Base-by-base conservation (phyloP, 1,284 basidiomycete species). In the Sporisorium graminicola region DNA sequence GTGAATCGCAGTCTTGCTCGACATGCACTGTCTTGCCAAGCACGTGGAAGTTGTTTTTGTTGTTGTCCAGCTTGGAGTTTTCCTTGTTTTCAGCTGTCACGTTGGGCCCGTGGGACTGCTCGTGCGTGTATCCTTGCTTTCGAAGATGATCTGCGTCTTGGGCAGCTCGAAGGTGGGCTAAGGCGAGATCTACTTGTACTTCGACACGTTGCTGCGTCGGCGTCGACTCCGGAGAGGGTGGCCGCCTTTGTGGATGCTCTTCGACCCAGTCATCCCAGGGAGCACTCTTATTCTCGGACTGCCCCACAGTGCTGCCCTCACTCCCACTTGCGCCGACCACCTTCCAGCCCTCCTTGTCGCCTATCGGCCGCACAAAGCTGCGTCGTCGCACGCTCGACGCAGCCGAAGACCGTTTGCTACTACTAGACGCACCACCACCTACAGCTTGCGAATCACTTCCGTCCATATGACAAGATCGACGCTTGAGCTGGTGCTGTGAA, bases 351-450 rank as follows among this genome's bases (percentile, higher is more conserved):
- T 66, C 64, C 18, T 55, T 50, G 5, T 56, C 54, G 8, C 31
- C 54, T 8, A 71, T 5, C 1, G 26, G 37, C 9, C 58, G 20
- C 9, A 72, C 35, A 13, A 76, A 58, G 33, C 65, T 69, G 1
- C 57, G 35, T 14, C 52, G 14, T 5, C 40, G n/a, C 40, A n/a
- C 33, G 24, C 60, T 62, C 14, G 54, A 42, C 2, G 58, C 35
- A 2, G 27, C 56, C 5, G 70, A 73, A 29, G 71, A 68, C 0
- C 65, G 53, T 37, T 64, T 67, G 51, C 70, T 61, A 5, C 51
- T 35, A n/a, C n/a, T n/a, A n/a, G n/a, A n/a, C n/a, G 13, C 40
- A 31, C 10, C 50, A 10, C 31, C 22, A 24, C n/a, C 47, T 7
- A 7, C 20, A 2, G 29, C 46, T 2, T 35, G 10, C 3, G 37